A percentile compares a stretch with the other conserved stretches of the same genome.
phyloP scores from a whole-genome alignment of 257 asterid species.

The Gentiana straminea region DNA sequence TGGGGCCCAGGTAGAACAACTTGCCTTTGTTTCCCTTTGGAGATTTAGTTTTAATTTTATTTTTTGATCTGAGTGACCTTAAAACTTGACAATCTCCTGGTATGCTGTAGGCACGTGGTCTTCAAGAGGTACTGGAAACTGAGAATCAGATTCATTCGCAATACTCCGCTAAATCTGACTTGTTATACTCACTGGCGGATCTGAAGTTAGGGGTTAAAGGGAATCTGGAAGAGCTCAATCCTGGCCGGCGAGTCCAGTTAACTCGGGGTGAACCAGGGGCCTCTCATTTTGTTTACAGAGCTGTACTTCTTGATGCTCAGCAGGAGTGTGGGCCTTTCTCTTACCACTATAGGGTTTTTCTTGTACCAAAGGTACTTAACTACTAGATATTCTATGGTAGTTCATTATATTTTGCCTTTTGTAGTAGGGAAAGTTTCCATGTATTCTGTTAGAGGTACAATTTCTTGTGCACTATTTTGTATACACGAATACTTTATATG shows the following conservation, averaged over 20 bases:
- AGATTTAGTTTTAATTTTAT: no score
- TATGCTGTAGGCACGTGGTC: constrained; percentile 46
- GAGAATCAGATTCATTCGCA: constrained; percentile 52
- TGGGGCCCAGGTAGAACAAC: constrained; percentile 52
- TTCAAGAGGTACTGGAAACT: constrained; percentile 47
- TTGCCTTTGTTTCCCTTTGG: constrained; percentile 1
- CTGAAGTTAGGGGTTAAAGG: constrained; percentile 72
- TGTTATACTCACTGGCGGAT: constrained; percentile 66
- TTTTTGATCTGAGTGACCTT: constrained; percentile 1
- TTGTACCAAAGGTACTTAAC: constrained; percentile 72
- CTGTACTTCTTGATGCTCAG: constrained; percentile 72
- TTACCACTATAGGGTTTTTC: constrained; percentile 63
- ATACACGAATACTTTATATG: no score
- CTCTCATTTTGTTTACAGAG: constrained; percentile 56
- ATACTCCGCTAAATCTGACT: constrained; percentile 41
- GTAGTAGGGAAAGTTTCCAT: not conserved
- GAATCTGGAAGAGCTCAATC: constrained; percentile 52
- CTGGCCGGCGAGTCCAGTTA: constrained; percentile 67
- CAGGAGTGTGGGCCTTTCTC: constrained; percentile 43
- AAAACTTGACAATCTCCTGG: constrained; percentile 7
- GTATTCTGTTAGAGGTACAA: not conserved
- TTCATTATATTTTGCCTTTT: not conserved
- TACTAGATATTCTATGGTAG: not conserved
- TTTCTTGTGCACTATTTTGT: no score
- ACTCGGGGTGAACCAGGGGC: constrained; percentile 62